These are phyloP conservation scores for Pleurotus cornucopiae DNA, from an alignment of 768 basidiomycete species.

Conservation along the genomic window DNA sequence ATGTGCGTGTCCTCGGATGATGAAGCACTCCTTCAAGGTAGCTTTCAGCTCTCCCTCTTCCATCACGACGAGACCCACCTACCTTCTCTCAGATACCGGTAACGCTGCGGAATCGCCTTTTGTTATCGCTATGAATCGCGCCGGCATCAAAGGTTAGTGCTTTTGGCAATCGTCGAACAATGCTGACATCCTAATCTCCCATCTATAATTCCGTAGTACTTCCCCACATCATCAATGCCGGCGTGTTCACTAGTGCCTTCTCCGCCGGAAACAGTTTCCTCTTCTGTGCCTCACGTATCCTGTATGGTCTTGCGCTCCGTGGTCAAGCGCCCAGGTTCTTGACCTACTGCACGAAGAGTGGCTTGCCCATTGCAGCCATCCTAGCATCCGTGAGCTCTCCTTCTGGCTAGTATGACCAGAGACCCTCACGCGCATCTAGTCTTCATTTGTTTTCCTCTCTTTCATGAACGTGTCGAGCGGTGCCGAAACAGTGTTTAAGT, in stretches of 20 bases:
- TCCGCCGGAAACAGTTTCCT: constrained; percentile 66
- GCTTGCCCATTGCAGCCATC: constrained; percentile 39
- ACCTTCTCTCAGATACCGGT: constrained; percentile 27
- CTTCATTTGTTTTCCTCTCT: constrained; percentile 40
- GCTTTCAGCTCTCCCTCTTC: neutral
- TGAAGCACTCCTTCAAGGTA: constrained; percentile 37
- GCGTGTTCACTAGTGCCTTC: constrained; percentile 66
- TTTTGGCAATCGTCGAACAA: neutral
- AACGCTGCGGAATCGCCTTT: constrained; percentile 77
- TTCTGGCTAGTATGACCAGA: too few relatives aligned
- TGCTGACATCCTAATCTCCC: neutral
- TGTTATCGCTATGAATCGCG: constrained; percentile 71
- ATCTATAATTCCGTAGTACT: constrained; percentile 32
- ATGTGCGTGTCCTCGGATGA: constrained; percentile 76
- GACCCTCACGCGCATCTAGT: constrained; percentile 15
- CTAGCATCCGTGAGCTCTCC: constrained; percentile 22
- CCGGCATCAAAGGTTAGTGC: constrained; percentile 56
- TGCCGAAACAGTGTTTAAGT: constrained; percentile 56
- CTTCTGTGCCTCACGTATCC: constrained; percentile 47
- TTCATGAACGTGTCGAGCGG: constrained; percentile 63
- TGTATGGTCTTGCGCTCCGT: constrained; percentile 49
- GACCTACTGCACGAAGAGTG: constrained; percentile 38
- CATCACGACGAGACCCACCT: neutral
- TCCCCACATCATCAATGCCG: constrained; percentile 68
- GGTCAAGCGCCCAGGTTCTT: constrained; percentile 44